These are phyloP conservation scores for Metschnikowia lochheadii DNA, from an alignment of 805 yeast species.

Conservation along the genomic window DNA sequence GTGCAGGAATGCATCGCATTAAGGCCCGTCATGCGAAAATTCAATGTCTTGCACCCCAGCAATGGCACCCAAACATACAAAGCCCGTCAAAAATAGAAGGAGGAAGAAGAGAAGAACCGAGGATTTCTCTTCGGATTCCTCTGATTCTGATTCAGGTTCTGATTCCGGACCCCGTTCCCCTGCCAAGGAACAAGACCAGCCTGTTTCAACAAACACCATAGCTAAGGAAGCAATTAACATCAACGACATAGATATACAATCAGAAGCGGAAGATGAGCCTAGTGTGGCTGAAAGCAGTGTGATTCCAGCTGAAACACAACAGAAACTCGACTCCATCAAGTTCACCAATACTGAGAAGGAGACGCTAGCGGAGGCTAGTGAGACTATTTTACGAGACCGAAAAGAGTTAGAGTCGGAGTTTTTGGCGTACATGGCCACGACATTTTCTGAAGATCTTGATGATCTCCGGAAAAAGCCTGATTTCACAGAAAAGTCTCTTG, in stretches of 20 bases:
- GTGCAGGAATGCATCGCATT: conserved; percentile 1
- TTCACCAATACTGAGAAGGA: conserved; percentile 23
- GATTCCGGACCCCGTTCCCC: conserved; percentile 24
- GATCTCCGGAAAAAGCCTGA: conserved; percentile 59
- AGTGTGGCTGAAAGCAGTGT: conserved; percentile 4
- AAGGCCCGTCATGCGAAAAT: not conserved
- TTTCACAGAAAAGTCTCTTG: conserved; percentile 53
- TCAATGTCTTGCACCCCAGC: not conserved
- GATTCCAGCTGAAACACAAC: conserved; percentile 17
- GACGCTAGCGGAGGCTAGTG: conserved; percentile 19
- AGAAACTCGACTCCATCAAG: conserved; percentile 21
- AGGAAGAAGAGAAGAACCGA: conserved; percentile 83
- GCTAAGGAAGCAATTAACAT: conserved; percentile 24
- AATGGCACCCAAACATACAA: conserved; percentile 11
- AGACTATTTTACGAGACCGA: conserved; percentile 25
- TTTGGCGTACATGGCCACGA: conserved; percentile 51
- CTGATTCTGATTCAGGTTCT: conserved; percentile 24
- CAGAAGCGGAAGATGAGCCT: conserved; percentile 19
- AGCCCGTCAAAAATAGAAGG: conserved; percentile 37
- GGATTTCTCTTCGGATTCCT: conserved; percentile 55
- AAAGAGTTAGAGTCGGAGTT: conserved; percentile 47
- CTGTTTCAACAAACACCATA: conserved; percentile 7
- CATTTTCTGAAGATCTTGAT: conserved; percentile 60
- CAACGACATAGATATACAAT: conserved; percentile 30
- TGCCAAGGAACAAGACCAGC: not conserved